phyloP scores from a whole-genome alignment of 257 asterid genomes.

The Primulina eburnea region DNA sequence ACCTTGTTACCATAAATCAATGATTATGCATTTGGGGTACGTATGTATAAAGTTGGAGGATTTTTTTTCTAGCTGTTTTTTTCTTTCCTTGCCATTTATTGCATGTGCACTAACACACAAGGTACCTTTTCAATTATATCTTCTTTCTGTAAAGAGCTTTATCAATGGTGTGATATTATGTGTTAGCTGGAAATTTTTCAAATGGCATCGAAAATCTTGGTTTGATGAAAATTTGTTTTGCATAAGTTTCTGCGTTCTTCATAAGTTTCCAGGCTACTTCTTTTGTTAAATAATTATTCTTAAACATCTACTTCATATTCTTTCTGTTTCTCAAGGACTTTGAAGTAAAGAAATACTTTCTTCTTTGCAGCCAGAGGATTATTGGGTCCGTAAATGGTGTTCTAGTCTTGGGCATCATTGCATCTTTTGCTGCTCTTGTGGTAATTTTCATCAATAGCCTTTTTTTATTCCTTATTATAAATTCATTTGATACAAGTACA shows the following conservation, averaged over 20 bases:
- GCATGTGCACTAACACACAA: not conserved
- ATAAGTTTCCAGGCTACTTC: constrained; percentile 3
- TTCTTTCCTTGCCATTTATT: not conserved
- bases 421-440: constrained; percentile 78
- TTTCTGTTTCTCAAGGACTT: constrained; percentile 8
- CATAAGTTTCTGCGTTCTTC: not conserved
- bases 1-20: constrained; percentile 9
- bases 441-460: constrained; percentile 39
- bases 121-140: not conserved
- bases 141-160: constrained; percentile 10
- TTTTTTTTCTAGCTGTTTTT: not conserved
- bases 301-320: not conserved
- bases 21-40: not conserved
- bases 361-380: constrained; percentile 62
- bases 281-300: not conserved
- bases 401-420: constrained; percentile 63
- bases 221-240: not conserved
- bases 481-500: not conserved
- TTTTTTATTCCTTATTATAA: constrained; percentile 3
- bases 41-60: constrained; percentile 4
- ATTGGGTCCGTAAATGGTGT: constrained; percentile 86
- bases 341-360: constrained; percentile 21
- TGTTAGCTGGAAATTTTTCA: not conserved
- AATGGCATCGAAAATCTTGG: not conserved
- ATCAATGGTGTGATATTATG: not conserved